Evolutionary conservation across 345 rosid species (phyloP).

Genomic region (Eucalyptus leucophloia): DNA sequence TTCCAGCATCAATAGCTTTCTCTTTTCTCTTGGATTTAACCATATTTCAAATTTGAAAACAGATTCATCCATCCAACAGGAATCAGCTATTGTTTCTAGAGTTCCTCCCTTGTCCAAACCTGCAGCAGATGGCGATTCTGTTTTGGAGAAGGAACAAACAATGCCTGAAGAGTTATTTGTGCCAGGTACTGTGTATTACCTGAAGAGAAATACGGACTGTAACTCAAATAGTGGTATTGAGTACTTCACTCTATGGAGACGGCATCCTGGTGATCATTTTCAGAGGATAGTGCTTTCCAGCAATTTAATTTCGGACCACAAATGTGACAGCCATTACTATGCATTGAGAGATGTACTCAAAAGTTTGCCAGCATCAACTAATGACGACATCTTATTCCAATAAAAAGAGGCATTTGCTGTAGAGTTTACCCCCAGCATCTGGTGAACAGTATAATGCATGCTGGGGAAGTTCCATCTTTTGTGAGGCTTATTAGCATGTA

Average conservation of each 20-base stretch:
- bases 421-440: not conserved
- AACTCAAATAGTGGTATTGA: constrained; percentile 15
- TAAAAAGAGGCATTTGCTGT: not conserved
- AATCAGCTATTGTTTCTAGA: not conserved
- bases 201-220: constrained; percentile 41
- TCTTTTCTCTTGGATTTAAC: not conserved
- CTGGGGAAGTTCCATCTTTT: not conserved
- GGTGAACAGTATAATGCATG: not conserved
- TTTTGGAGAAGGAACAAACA: not conserved
- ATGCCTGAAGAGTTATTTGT: constrained; percentile 59
- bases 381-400: constrained; percentile 30
- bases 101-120: not conserved
- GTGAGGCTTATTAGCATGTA: not conserved
- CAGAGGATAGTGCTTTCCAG: constrained; percentile 76
- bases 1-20: not conserved
- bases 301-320: constrained; percentile 80
- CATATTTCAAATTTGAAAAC: not conserved
- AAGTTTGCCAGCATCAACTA: constrained; percentile 37
- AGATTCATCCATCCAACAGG: constrained; percentile 11
- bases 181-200: constrained; percentile 69
- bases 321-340: constrained; percentile 79
- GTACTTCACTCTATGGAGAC: constrained; percentile 67
- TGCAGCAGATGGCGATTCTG: not conserved
- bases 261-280: constrained; percentile 79
- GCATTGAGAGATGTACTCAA: constrained; percentile 85